Base-by-base conservation (phyloP, 306 rosid genomes). In the Canavalia gladiata region DNA sequence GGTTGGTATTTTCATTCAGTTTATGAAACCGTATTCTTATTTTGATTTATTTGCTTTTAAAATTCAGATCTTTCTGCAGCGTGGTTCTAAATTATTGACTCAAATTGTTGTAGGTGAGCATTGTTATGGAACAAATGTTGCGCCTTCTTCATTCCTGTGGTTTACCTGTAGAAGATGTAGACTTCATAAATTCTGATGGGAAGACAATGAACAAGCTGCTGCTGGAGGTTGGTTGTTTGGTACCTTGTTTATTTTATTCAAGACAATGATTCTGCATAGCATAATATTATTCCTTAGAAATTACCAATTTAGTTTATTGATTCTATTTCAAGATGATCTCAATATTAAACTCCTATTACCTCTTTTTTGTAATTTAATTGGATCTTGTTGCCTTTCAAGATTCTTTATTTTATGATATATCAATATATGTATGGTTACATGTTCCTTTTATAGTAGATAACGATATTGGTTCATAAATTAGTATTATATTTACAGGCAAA, bases 41-140 rank as follows among this genome's bases (percentile, higher is more conserved):
- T 39, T 57, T 71, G 35, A 13, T 63, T 39, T 51, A 10, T 39
- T 34, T 56, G 2, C 65, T 42, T 76, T 62, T 35, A 39, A 42
- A 18, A 43, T n/a, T 72, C 4, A 6, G 28, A 34, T 54, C 34
- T 72, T 73, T 84, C n/a, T 45, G 8, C 39, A 18, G 34, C 60
- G 35, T 54, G 33, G 33, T 31, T 50, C 51, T 47, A 45, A 66
- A 41, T 66, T 64, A 46, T 63, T 35, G 9, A 43, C 74, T 79
- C 77, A 82, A 59, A 81, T 52, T 79, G 29, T 76, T 82, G 74
- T 86, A 95, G 99, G 99, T 95, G 60, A 90, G 98, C 97, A 89
- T 95, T 81, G 99, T 93, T 18, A 95, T 95, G 99, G 99, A 95
- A 62, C 99, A 95, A 88, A 95, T 95, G 97, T 76, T 93, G 82